phyloP scores from a whole-genome alignment of 2,329 filamentous ascomycete genomes.

The Fusarium setosum region DNA sequence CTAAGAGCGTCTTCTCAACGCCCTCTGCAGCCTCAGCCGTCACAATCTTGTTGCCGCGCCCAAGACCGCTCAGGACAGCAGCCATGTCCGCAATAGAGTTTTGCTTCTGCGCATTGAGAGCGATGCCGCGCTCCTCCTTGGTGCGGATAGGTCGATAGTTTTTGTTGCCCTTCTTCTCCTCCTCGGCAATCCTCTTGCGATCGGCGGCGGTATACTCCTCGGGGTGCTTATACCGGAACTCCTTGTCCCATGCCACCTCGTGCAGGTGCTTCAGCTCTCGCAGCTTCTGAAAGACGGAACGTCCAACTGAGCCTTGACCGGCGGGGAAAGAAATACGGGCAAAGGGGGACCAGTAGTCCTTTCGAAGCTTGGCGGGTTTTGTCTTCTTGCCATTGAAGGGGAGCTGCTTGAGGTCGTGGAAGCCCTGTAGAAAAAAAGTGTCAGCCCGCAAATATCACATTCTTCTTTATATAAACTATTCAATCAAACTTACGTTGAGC shows the following conservation, averaged over 20 bases:
- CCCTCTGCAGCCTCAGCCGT: slow-evolving; percentile 36
- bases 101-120: slow-evolving; percentile 69
- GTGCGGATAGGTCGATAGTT: slow-evolving; percentile 48
- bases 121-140: slow-evolving; percentile 59
- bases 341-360: slow-evolving; percentile 74
- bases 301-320: slow-evolving; percentile 64
- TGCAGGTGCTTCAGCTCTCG: slow-evolving; percentile 73
- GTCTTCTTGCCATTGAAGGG: slow-evolving; percentile 77
- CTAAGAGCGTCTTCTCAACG: slow-evolving; percentile 45
- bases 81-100: slow-evolving; percentile 74
- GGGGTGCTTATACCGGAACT: slow-evolving; percentile 55
- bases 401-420: slow-evolving; percentile 65
- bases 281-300: slow-evolving; percentile 70
- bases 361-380: slow-evolving; percentile 70
- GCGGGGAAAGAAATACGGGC: slow-evolving; percentile 68
- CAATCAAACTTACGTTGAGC: slow-evolving; percentile 55
- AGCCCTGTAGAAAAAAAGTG: slow-evolving; percentile 42
- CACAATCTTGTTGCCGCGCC: slow-evolving; percentile 62
- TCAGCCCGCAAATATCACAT: background rate
- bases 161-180: slow-evolving; percentile 44
- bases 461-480: background rate
- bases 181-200: slow-evolving; percentile 47
- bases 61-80: slow-evolving; percentile 63
- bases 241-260: slow-evolving; percentile 69
- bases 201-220: slow-evolving; percentile 48